A percentile compares a stretch with the other conserved stretches of the same genome.
Evolutionary conservation across 1,139 yeast genomes (phyloP).

Genomic region (Kurtzmaniella quercitrusa): DNA sequence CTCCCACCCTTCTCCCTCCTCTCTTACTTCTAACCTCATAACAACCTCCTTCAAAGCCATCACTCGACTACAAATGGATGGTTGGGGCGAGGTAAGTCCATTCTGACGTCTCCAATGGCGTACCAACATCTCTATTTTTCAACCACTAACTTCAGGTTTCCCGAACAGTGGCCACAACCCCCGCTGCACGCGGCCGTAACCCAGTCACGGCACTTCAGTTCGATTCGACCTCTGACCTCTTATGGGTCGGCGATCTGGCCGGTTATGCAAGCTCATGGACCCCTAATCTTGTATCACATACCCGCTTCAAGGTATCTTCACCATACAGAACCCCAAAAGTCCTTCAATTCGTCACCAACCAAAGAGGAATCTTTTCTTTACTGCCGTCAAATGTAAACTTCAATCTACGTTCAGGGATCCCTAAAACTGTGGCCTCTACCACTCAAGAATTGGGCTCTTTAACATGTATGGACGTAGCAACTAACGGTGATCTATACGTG

Average conservation of each 20-base stretch:
- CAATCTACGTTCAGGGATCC: slow-evolving; percentile 55
- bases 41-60: not conserved
- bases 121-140: slow-evolving; percentile 1
- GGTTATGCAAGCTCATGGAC: slow-evolving; percentile 33
- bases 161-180: slow-evolving; percentile 23
- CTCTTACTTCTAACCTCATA: not conserved
- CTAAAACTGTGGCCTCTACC: slow-evolving; percentile 6
- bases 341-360: slow-evolving; percentile 48
- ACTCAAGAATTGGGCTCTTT: not conserved
- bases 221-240: slow-evolving; percentile 66
- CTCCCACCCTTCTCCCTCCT: not conserved
- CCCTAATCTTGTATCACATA: slow-evolving; percentile 37
- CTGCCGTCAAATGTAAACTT: slow-evolving; percentile 50
- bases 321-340: slow-evolving; percentile 31
- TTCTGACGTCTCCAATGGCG: not conserved
- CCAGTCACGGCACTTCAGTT: slow-evolving; percentile 43
- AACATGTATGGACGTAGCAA: not conserved
- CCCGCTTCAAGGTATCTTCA: slow-evolving; percentile 45
- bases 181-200: slow-evolving; percentile 9
- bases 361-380: slow-evolving; percentile 56
- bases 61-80: slow-evolving; percentile 23
- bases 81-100: slow-evolving; percentile 33
- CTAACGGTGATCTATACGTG: not conserved
- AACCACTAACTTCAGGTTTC: slow-evolving; percentile 14
- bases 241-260: slow-evolving; percentile 80